A percentile compares a stretch with the other conserved stretches of the same genome.
Evolutionary conservation across 495 filamentous ascomycete genomes (phyloP).

Genomic region (Penicillium dipodomyicola): DNA sequence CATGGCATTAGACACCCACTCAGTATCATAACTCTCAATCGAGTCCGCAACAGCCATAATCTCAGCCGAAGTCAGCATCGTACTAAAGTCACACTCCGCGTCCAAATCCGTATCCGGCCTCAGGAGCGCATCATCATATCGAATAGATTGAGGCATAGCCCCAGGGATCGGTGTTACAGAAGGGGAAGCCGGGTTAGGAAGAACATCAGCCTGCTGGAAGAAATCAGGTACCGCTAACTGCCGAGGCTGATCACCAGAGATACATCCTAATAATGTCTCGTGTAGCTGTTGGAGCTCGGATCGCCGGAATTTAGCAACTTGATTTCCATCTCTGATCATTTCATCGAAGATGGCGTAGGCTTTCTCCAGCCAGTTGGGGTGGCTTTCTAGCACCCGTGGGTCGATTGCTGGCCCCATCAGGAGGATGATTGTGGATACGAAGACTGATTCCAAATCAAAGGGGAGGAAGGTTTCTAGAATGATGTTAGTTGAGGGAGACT

Average conservation of each 20-base stretch:
- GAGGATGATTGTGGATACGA: constrained; percentile 39
- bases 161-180: constrained; percentile 18
- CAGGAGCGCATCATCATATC: constrained; percentile 20
- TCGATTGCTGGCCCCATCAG: constrained; percentile 37
- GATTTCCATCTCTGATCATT: constrained; percentile 41
- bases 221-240: constrained; percentile 18
- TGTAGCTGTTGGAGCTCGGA: constrained; percentile 41
- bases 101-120: constrained; percentile 14
- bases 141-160: constrained; percentile 12
- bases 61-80: constrained; percentile 33
- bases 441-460: constrained; percentile 45
- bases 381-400: constrained; percentile 24
- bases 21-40: constrained; percentile 39
- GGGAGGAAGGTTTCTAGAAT: constrained; percentile 43
- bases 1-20: constrained; percentile 42
- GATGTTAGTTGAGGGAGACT: background rate
- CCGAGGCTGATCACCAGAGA: constrained; percentile 22
- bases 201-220: constrained; percentile 15
- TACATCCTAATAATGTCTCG: constrained; percentile 27
- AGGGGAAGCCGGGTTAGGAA: constrained; percentile 9
- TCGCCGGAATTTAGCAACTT: constrained; percentile 37
- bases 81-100: constrained; percentile 16
- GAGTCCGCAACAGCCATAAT: constrained; percentile 42
- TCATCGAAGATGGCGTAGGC: constrained; percentile 41
- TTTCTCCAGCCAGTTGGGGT: constrained; percentile 35